Conservation (phyloP, 331 rosid genomes). For the Quercus lobata region DNA sequence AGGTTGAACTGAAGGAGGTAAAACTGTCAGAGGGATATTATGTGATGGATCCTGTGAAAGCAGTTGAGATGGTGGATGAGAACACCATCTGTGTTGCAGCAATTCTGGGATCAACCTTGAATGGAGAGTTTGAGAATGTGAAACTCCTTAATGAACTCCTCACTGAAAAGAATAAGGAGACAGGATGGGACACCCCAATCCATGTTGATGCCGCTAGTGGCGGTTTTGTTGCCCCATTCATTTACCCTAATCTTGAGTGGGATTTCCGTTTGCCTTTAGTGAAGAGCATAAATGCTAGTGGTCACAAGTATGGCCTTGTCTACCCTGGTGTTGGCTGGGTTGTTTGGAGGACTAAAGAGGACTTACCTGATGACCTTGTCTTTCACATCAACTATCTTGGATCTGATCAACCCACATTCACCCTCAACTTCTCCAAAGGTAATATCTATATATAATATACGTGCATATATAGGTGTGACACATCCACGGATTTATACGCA, state of each 20-base stretch:
- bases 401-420: conserved; percentile 94
- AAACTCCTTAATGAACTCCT: conserved; percentile 72
- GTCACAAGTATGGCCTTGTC: conserved; percentile 95
- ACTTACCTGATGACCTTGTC: conserved; percentile 85
- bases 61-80: conserved; percentile 86
- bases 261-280: conserved; percentile 84
- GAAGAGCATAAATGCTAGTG: conserved; percentile 89
- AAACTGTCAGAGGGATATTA: conserved; percentile 72
- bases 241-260: conserved; percentile 74
- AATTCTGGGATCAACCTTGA: conserved; percentile 83
- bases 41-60: conserved; percentile 86
- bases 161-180: conserved; percentile 52
- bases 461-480: neutral
- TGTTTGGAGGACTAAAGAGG: conserved; percentile 76
- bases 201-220: conserved; percentile 97
- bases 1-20: conserved; percentile 93
- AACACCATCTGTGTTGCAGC: conserved; percentile 96
- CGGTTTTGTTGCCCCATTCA: conserved; percentile 84
- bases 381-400: conserved; percentile 96
- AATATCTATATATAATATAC: neutral
- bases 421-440: conserved; percentile 98
- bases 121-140: conserved; percentile 88
- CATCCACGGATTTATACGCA: neutral
- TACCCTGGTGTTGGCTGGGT: conserved; percentile 96
- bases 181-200: conserved; percentile 86